A percentile compares a stretch with the other conserved stretches of the same genome.
phyloP scores from a whole-genome alignment of 2,329 filamentous ascomycete genomes.

The Claviceps pusilla region DNA sequence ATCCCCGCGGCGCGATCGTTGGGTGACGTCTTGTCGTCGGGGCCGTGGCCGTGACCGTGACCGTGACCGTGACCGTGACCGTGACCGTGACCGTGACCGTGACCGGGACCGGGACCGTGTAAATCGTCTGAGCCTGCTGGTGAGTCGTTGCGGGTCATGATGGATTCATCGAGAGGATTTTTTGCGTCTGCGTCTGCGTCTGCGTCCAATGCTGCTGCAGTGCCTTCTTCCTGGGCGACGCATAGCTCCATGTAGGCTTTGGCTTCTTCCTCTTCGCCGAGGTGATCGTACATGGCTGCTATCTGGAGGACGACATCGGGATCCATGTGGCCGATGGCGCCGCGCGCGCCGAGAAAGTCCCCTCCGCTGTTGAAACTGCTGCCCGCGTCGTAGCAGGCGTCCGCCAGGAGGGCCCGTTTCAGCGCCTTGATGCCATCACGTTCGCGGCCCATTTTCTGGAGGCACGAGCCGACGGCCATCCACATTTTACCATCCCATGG shows the following conservation, averaged over 20 bases:
- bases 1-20: conserved; percentile 9
- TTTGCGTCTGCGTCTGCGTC: conserved; percentile 25
- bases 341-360: conserved; percentile 31
- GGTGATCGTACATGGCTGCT: conserved; percentile 70
- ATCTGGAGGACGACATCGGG: conserved; percentile 86
- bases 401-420: conserved; percentile 79
- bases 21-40: conserved; percentile 7
- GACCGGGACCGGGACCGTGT: conserved; percentile 7
- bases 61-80: no score
- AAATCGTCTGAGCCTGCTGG: conserved; percentile 23
- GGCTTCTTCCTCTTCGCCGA: conserved; percentile 64
- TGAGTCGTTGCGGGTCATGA: conserved; percentile 42
- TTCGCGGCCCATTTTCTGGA: conserved; percentile 74
- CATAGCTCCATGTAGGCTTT: conserved; percentile 93
- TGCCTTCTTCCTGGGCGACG: conserved; percentile 78
- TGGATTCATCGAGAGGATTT: conserved; percentile 27
- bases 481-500: conserved; percentile 98
- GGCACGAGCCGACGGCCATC: conserved; percentile 86
- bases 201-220: conserved; percentile 25
- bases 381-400: conserved; percentile 63
- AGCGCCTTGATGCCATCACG: conserved; percentile 89
- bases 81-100: no score
- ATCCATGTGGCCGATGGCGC: conserved; percentile 52
- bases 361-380: conserved; percentile 38
- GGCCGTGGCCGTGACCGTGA: conserved; percentile 10